Percentiles rank a stretch among this genome's conserved stretches.
Evolutionary conservation across 306 rosid species (phyloP).

Genomic region (Dryas drummondii): DNA sequence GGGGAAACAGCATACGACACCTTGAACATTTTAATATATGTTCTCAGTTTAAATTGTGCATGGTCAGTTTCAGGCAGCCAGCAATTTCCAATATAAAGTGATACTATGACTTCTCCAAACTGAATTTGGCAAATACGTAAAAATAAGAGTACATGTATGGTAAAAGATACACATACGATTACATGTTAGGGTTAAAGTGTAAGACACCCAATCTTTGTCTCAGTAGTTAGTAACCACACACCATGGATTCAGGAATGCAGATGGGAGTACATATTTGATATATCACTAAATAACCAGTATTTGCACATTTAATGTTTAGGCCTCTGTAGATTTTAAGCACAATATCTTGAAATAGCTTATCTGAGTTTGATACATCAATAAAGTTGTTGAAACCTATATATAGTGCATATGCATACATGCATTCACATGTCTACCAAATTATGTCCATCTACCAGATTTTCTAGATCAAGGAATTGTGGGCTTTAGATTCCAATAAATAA

Average conservation of each 20-base stretch:
- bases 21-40: not conserved
- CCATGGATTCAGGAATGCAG: not conserved
- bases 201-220: not conserved
- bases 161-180: not conserved
- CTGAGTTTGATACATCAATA: not conserved
- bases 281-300: not conserved
- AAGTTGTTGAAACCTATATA: not conserved
- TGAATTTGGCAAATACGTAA: not conserved
- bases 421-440: not conserved
- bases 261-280: not conserved
- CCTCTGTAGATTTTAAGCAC: not conserved
- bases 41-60: not conserved
- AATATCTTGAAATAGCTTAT: not conserved
- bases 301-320: not conserved
- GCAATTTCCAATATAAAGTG: not conserved
- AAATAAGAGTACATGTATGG: not conserved
- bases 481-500: not conserved
- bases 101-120: not conserved
- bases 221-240: not conserved
- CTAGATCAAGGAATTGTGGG: not conserved
- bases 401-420: not conserved
- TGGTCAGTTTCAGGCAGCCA: not conserved
- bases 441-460: not conserved
- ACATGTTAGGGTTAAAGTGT: not conserved
- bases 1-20: not conserved